These are phyloP conservation scores for Edaphochlamys debaryana DNA, from an alignment of 139 green algal genomes.

Conservation along the genomic window DNA sequence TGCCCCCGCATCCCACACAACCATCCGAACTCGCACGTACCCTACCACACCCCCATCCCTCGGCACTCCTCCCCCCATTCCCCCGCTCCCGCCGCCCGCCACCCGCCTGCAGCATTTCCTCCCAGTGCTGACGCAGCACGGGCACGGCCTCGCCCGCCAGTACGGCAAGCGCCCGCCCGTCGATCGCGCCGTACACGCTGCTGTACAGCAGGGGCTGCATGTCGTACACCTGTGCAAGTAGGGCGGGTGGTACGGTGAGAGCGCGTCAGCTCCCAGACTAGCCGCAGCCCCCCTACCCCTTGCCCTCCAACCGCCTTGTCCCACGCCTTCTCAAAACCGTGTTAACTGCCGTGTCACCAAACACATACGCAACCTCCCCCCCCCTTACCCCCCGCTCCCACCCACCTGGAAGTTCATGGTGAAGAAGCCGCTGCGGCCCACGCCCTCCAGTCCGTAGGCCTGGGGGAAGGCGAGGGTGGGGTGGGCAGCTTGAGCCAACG, in stretches of 20 bases:
- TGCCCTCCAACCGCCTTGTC: too few species aligned
- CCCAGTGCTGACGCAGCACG: conserved; percentile 47
- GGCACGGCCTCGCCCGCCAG: not conserved
- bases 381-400: too few species aligned
- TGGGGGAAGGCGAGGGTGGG: too few species aligned
- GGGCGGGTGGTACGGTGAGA: too few species aligned
- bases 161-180: conserved; percentile 31
- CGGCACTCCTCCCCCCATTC: not conserved
- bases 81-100: not conserved
- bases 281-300: too few species aligned
- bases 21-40: too few species aligned
- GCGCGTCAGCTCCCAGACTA: too few species aligned
- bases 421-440: conserved; percentile 68
- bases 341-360: too few species aligned
- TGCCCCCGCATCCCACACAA: too few species aligned
- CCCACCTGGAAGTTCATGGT: conserved; percentile 65
- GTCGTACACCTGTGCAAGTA: conserved; percentile 41
- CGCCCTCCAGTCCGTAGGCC: conserved; percentile 69
- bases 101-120: conserved; percentile 38
- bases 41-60: too few species aligned
- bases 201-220: conserved; percentile 30
- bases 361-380: not conserved
- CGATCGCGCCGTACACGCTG: conserved; percentile 40
- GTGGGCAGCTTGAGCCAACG: too few species aligned
- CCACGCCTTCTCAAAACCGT: too few species aligned